A percentile compares a stretch with the other conserved stretches of the same genome.
These are phyloP conservation scores for Typha latifolia DNA, from an alignment of 176 grass and related monocot genomes.

Conservation along the genomic window DNA sequence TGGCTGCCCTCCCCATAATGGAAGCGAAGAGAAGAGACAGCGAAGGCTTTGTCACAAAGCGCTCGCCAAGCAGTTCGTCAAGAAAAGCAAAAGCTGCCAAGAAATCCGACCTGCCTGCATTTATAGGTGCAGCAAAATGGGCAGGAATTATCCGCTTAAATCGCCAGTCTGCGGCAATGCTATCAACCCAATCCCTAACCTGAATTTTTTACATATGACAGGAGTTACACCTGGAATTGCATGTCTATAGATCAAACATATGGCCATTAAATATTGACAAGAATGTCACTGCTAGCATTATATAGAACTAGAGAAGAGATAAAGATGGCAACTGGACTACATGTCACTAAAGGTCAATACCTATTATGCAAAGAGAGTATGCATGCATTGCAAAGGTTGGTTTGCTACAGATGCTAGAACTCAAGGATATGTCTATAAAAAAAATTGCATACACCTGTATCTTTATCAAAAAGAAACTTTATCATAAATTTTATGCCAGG, in stretches of 20 bases:
- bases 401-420: too few relatives aligned
- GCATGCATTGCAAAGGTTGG: too few relatives aligned
- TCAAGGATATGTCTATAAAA: too few relatives aligned
- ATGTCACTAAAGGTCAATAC: too few relatives aligned
- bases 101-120: slow-evolving; percentile 53
- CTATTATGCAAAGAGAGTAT: too few relatives aligned
- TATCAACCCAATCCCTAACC: slow-evolving; percentile 76
- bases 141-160: slow-evolving; percentile 57
- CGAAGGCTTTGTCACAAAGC: slow-evolving; percentile 14
- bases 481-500: too few relatives aligned
- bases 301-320: too few relatives aligned
- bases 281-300: too few relatives aligned
- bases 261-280: background rate
- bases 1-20: slow-evolving; percentile 59
- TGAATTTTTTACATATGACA: slow-evolving; percentile 9
- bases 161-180: slow-evolving; percentile 49
- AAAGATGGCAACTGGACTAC: too few relatives aligned
- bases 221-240: background rate
- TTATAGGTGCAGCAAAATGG: slow-evolving; percentile 62
- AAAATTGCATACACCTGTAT: too few relatives aligned
- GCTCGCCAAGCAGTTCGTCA: slow-evolving; percentile 62
- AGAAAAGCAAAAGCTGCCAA: slow-evolving; percentile 75
- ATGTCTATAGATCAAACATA: background rate
- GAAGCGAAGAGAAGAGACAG: slow-evolving; percentile 62
- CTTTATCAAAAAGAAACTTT: too few relatives aligned